Evolutionary conservation across 169 alveolate species (phyloP).

Genomic region (Ichthyophthirius multifiliis): DNA sequence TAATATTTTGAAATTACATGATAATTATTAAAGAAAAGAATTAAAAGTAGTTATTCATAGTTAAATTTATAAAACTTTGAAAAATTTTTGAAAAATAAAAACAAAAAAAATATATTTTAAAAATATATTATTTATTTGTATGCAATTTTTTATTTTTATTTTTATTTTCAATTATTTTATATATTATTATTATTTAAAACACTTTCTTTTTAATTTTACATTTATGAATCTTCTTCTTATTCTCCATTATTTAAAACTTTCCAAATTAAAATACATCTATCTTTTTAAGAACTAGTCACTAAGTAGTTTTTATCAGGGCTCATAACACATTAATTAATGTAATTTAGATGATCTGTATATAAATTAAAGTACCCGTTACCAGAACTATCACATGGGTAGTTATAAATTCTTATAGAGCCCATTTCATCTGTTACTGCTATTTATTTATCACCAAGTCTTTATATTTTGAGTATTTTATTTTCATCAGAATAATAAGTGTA

Average conservation of each 20-base stretch:
- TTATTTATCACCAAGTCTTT: constrained; percentile 35
- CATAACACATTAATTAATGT: constrained; percentile 59
- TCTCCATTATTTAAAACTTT: not conserved
- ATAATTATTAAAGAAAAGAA: not conserved
- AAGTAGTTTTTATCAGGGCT: constrained; percentile 72
- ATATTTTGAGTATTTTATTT: constrained; percentile 60
- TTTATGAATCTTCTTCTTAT: not conserved
- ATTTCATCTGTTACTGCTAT: constrained; percentile 73
- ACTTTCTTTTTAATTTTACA: too few species aligned
- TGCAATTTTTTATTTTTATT: too few species aligned
- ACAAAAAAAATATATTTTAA: too few species aligned
- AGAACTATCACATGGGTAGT: constrained; percentile 70
- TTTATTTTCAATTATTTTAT: too few species aligned
- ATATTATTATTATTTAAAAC: too few species aligned
- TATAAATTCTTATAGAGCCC: constrained; percentile 78
- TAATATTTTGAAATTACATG: not conserved
- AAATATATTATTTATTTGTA: too few species aligned
- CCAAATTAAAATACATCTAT: constrained; percentile 71
- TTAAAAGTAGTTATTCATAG: not conserved
- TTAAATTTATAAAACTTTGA: not conserved
- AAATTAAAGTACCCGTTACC: constrained; percentile 53
- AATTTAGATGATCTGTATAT: constrained; percentile 70
- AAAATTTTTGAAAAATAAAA: too few species aligned
- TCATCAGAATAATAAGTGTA: constrained; percentile 54
- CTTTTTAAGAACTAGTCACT: constrained; percentile 65